phyloP scores from a whole-genome alignment of 192 early-diverging fungal genomes.

The Spizellomyces punctatus region DNA sequence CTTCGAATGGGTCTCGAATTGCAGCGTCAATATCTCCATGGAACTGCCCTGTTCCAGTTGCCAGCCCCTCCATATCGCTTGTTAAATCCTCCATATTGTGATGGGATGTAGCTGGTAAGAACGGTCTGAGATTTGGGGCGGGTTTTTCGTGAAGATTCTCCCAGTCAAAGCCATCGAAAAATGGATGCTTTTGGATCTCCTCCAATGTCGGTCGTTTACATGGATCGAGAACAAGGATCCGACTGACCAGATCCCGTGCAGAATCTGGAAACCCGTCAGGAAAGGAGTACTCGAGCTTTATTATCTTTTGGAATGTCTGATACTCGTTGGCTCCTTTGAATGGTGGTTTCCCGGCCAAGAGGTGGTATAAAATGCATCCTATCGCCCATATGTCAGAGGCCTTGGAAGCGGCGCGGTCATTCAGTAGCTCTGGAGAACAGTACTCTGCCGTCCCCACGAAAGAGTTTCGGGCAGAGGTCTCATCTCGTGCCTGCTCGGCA shows the following conservation, averaged over 20 bases:
- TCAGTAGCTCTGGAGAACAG: constrained; percentile 94
- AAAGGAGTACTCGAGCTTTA: constrained; percentile 83
- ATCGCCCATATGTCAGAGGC: constrained; percentile 62
- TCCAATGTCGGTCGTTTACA: constrained; percentile 52
- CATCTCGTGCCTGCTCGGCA: neutral
- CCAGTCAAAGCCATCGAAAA: constrained; percentile 80
- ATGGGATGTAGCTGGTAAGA: constrained; percentile 24
- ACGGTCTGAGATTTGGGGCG: constrained; percentile 43
- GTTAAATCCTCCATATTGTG: constrained; percentile 33
- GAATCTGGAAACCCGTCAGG: constrained; percentile 72
- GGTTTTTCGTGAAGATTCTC: constrained; percentile 8
- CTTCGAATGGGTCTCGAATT: constrained; percentile 25
- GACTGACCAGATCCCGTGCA: constrained; percentile 77
- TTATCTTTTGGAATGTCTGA: constrained; percentile 94
- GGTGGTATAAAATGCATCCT: constrained; percentile 91
- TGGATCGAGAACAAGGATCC: constrained; percentile 72
- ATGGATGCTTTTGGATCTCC: constrained; percentile 73
- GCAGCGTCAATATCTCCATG: constrained; percentile 29
- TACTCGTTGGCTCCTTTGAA: constrained; percentile 97
- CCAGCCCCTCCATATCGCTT: constrained; percentile 19
- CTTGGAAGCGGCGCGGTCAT: constrained; percentile 71
- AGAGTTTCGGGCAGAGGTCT: constrained; percentile 67
- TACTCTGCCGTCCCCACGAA: constrained; percentile 99
- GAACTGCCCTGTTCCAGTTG: constrained; percentile 22
- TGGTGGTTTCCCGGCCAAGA: constrained; percentile 86